Evolutionary conservation across 805 yeast species (phyloP).

Genomic region (Starmerella asiatica): DNA sequence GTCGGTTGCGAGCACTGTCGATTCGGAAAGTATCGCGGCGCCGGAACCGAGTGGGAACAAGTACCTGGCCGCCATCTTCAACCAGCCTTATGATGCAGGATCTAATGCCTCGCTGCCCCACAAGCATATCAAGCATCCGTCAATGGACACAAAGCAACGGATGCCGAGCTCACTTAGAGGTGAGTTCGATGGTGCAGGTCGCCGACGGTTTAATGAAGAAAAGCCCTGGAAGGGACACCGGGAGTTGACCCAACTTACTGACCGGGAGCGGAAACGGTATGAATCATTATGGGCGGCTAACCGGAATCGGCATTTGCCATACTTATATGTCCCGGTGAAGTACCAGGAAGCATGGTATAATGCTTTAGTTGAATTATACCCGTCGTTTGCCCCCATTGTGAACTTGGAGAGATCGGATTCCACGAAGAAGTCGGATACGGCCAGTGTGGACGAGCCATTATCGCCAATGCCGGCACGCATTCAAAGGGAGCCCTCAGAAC

Average conservation of each 20-base stretch:
- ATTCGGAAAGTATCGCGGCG: background rate
- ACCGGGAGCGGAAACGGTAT: conserved; percentile 67
- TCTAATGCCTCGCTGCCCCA: too few relatives aligned
- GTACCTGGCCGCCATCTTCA: too few relatives aligned
- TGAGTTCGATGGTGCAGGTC: conserved; percentile 26
- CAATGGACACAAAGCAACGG: background rate
- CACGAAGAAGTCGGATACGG: background rate
- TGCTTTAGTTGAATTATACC: conserved; percentile 2
- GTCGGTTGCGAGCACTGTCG: background rate
- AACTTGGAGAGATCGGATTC: background rate
- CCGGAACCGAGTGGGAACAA: too few relatives aligned
- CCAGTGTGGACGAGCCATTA: background rate
- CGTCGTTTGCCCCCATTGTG: conserved; percentile 1
- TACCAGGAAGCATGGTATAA: conserved; percentile 11
- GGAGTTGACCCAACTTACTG: conserved; percentile 36
- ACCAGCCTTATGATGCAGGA: too few relatives aligned
- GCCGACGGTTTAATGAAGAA: conserved; percentile 55
- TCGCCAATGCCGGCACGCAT: background rate
- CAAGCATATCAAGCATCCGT: background rate
- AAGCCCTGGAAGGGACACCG: conserved; percentile 90
- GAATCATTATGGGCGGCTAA: conserved; percentile 93
- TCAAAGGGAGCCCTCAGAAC: background rate
- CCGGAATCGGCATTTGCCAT: conserved; percentile 36
- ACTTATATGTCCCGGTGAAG: conserved; percentile 7
- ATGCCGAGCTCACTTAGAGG: conserved; percentile 22